Base-by-base conservation (phyloP, 2,329 filamentous ascomycete species). In the Neobulgaria alba region DNA sequence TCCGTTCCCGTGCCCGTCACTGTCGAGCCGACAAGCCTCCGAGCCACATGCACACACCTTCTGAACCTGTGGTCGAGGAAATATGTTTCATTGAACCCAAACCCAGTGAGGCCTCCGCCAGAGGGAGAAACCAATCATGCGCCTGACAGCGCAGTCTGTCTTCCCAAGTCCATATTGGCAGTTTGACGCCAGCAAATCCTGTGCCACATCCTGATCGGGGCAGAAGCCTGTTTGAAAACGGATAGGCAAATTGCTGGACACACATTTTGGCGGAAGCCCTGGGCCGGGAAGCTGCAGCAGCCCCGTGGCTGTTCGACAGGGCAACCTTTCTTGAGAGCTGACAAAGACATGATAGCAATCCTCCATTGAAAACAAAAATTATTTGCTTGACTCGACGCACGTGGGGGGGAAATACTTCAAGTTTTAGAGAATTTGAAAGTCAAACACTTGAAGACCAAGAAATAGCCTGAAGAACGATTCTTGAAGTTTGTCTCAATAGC, bases 351-450 rank as follows among this genome's bases (percentile, higher is more conserved):
- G 41, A 32, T 43, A 47, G 38, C 33, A 47, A 47, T 48, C 46
- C 42, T 38, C 30, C 39, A 34, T 33, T 46, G 33, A 41, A 32
- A 34, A 41, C 41, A 50, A 39, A 61, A 41, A 48, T 45, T 51
- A 40, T 31, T 64, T 62, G 58, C 62, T 67, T 65, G 69, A 74
- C 70, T 73, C 70, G 70, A 69, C 67, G 71, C 68, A 72, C 66
- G 67, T 72, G 68, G 67, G 64, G 53, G 56, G 51, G 30, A 50
- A 42, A 46, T 33, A 38, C 46, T 36, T 36, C 46, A 38, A 29
- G 16, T 32, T 39, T 35, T 36, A 42, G 41, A 42, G 45, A 49
- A 45, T 45, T 15, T 29, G 36, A 10, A 38, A 38, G 35, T 36
- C 35, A 38, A 17, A 17, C 26, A 29, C 38, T 33, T 45, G 29